Base-by-base conservation (phyloP, 2,329 filamentous ascomycete genomes). In the Ophiocordyceps camponoti-floridani region DNA sequence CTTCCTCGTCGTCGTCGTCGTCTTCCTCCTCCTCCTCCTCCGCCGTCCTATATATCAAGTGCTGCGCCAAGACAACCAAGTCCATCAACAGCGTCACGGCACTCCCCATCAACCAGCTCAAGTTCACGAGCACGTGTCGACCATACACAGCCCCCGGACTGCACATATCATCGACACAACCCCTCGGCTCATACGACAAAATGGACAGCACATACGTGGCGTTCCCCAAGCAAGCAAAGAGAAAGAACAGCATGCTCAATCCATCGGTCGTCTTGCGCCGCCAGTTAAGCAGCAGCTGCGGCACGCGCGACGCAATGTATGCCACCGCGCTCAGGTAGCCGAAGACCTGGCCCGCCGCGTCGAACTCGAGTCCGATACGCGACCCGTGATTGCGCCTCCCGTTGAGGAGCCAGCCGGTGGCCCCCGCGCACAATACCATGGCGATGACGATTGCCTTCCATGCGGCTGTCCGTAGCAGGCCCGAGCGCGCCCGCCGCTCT, bases 171-270 rank as follows among this genome's bases (percentile, higher is more conserved):
- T 96, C 96, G 12, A 88, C 69, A 1, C 59, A 85, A 0, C 79
- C 83, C 0, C 69, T 66, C 0, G 88, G 85, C 47, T 88, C 84
- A 56, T 87, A 96, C 1, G 87, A 88, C 50, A 96, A 72, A 52
- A 98, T 96, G 35, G 82, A 88, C 35, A 94, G 67, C 16, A 95
- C 88, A 56, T 93, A 96, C 0, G 88, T 95, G 51, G 94, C 62
- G 59, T 98, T 98, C 2, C 91, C 91, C 6, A 96, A 76, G 58
- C 89, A 96, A 4, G 91, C 91, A 59, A 98, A 96, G 19, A 96
- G 69, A 66, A 96, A 96, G 64, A 96, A 98, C 11, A 96, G 72
- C 65, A 95, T 79, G 51, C 84, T 89, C 18, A 98, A 81, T 4
- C 91, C 91, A 46, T 96, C 88, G 1, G 88, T 95, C 40, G 82